Percentiles rank a stretch among this genome's conserved stretches.
Evolutionary conservation across 345 rosid species (phyloP).

Genomic region (Erucastrum elatum): DNA sequence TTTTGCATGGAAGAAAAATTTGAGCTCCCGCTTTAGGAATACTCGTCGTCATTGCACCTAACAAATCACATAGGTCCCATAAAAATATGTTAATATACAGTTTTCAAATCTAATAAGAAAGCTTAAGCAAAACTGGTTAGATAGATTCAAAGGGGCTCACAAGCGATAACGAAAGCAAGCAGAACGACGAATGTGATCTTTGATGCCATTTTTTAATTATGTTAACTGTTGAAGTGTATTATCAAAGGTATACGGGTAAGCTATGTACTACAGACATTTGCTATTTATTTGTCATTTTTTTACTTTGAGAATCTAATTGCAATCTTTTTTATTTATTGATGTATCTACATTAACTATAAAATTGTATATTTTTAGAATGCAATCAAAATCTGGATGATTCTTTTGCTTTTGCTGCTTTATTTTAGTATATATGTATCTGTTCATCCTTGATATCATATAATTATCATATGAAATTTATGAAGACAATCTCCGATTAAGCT

Average conservation of each 20-base stretch:
- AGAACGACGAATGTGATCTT: background rate
- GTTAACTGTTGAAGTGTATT: background rate
- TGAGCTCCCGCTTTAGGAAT: constrained; percentile 16
- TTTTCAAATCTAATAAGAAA: background rate
- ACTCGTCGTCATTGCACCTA: constrained; percentile 9
- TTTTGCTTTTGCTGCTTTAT: background rate
- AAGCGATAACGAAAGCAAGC: constrained; percentile 12
- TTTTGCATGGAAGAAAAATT: constrained; percentile 6
- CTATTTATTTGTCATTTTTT: constrained; percentile 6
- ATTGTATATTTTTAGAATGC: background rate
- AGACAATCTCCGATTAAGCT: background rate
- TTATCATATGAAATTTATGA: too few species aligned
- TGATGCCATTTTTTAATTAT: constrained; percentile 27
- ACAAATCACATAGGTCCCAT: background rate
- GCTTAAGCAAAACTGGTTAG: background rate
- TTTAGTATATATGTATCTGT: background rate
- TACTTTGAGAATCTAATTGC: background rate
- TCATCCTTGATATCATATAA: background rate
- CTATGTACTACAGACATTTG: background rate
- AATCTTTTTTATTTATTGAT: background rate
- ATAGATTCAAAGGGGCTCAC: constrained; percentile 11
- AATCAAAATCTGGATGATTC: background rate
- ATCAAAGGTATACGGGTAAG: background rate
- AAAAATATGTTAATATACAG: background rate
- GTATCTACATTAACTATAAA: background rate